These are phyloP conservation scores for Cladophialophora immunda DNA, from an alignment of 2,329 filamentous ascomycete genomes.

Conservation along the genomic window DNA sequence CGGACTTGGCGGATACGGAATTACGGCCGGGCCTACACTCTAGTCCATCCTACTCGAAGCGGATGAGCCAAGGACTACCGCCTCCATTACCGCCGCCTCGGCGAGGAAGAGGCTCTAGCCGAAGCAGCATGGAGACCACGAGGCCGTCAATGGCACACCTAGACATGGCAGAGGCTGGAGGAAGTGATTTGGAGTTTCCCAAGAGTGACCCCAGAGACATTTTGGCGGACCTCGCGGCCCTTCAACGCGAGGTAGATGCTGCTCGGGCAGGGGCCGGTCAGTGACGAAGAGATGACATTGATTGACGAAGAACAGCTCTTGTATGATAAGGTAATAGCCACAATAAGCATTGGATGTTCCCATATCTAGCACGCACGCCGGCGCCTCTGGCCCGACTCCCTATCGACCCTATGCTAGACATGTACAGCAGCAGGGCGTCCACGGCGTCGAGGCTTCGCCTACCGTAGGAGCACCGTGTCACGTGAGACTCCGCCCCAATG, in stretches of 20 bases:
- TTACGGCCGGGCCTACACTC: constrained; percentile 10
- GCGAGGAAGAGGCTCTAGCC: constrained; percentile 53
- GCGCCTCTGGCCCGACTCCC: background rate
- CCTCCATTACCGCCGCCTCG: constrained; percentile 59
- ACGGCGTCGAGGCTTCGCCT: background rate
- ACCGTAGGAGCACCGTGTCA: background rate
- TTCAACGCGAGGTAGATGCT: constrained; percentile 80
- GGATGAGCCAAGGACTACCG: constrained; percentile 40
- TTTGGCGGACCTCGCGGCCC: constrained; percentile 73
- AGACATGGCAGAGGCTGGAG: constrained; percentile 23
- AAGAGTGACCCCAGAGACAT: constrained; percentile 62
- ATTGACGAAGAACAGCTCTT: constrained; percentile 10
- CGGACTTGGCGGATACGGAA: constrained; percentile 5
- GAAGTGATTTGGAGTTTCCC: constrained; percentile 30
- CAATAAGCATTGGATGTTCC: background rate
- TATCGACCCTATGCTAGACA: background rate
- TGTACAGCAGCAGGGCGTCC: too few relatives aligned
- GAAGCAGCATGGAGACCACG: constrained; percentile 47
- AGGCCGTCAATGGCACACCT: constrained; percentile 35
- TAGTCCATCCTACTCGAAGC: constrained; percentile 28
- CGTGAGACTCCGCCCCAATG: background rate
- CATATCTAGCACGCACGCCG: background rate
- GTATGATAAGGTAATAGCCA: constrained; percentile 19
- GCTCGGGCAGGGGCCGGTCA: constrained; percentile 54
- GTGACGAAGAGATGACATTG: constrained; percentile 19